Conservation (phyloP, 169 alveolate species). For the Plasmodium billcollinsi region DNA sequence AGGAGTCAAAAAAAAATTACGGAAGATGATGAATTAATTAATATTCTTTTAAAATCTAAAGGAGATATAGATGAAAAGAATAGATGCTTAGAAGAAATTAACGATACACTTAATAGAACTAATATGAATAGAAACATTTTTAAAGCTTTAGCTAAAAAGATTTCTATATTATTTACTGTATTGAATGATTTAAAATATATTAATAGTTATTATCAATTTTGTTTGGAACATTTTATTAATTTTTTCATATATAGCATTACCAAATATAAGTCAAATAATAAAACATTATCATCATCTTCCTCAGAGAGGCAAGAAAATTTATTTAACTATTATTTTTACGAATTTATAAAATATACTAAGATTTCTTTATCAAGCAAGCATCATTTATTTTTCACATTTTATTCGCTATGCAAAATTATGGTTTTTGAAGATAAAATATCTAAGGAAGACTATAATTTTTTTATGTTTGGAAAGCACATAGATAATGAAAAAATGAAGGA, state of each 20-base stretch:
- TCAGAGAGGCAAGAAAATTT: conserved; percentile 63
- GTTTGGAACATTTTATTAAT: conserved; percentile 40
- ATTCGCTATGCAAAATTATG: conserved; percentile 68
- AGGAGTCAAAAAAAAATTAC: conserved; percentile 67
- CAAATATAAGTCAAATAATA: conserved; percentile 39
- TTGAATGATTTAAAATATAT: conserved; percentile 72
- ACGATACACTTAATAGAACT: conserved; percentile 66
- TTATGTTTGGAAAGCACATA: conserved; percentile 31
- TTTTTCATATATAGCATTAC: conserved; percentile 30
- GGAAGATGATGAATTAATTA: conserved; percentile 71
- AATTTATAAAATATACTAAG: conserved; percentile 71
- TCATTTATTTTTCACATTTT: conserved; percentile 64
- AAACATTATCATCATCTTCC: conserved; percentile 20
- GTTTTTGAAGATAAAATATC: conserved; percentile 68
- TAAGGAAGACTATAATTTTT: conserved; percentile 65
- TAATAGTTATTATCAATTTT: conserved; percentile 64
- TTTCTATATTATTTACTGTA: conserved; percentile 61
- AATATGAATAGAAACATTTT: conserved; percentile 38
- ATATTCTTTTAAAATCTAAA: conserved; percentile 62
- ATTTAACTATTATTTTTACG: conserved; percentile 54
- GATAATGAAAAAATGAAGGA: conserved; percentile 43
- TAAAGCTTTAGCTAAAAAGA: conserved; percentile 72
- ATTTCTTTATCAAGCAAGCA: conserved; percentile 66
- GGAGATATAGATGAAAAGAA: conserved; percentile 68
- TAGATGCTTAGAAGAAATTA: conserved; percentile 59